Evolutionary conservation across 768 basidiomycete species (phyloP), one percentile per base, ranked within the genome.

Genomic region (Boletus tylopilopsis): DNA sequence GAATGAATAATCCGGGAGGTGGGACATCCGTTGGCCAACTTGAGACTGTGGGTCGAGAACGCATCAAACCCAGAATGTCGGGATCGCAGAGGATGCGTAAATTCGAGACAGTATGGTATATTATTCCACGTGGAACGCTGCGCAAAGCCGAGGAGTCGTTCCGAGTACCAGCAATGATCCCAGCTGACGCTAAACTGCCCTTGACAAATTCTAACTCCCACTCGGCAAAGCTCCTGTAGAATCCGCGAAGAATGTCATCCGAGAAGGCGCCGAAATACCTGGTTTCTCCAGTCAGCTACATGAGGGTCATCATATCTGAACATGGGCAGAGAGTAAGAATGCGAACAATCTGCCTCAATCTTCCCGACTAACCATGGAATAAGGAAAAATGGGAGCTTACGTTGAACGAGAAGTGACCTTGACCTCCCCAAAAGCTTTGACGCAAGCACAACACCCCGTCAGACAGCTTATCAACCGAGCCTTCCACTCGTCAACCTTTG

Each of bases 201-300:
- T 84, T 60, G 5, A 87, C 76, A 22, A 76, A 61, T 10, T 65
- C 53, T 4, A 79, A 66, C 59, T 92, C 85, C 83, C 87, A 93
- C 29, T 70, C 65, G 47, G 85, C 81, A 39, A 91, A 82, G 21
- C 66, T 76, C 16, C 56, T 54, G 61, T 82, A 87, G 64, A 94
- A 94, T 30, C 65, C 67, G 18, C 69, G 64, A 43, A 87, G 62
- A 32, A 78, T 67, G 18, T 72, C 62, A 1, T 73, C 71, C 1
- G 72, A 58, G 64, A 86, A 92, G 3, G 81, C 81, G 13, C 79
- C 82, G 57, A 94, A 83, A 65, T 87, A 94, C 47, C 90, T 94
- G 53, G 23, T 50, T 53, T 42, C 24, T 49, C 57, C 49, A 50
- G 48, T 60, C 50, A 61, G 55, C 18, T 32, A 49, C 41, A 43